Evolutionary conservation across 768 basidiomycete genomes (phyloP).

Genomic region (Rhizopogon roseolus): DNA sequence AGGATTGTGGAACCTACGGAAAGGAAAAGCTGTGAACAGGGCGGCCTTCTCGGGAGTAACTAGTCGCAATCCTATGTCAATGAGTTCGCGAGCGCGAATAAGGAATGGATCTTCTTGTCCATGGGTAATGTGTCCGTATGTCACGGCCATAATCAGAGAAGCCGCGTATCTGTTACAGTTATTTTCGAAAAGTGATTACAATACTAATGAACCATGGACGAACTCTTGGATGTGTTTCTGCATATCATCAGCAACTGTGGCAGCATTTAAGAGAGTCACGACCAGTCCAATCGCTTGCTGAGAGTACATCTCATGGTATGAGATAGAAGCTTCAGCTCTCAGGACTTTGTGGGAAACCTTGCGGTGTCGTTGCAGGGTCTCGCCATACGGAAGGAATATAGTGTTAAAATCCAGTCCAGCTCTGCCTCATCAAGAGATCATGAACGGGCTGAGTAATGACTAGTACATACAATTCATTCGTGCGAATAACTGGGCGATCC

Average conservation of each 20-base stretch:
- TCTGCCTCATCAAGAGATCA: neutral
- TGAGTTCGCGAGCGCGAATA: no score
- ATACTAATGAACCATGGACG: no score
- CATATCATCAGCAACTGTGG: neutral
- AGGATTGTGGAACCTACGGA: neutral
- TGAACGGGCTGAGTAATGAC: neutral
- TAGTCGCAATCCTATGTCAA: no score
- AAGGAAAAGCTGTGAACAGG: neutral
- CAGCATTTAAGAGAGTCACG: neutral
- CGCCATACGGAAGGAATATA: constrained; percentile 10
- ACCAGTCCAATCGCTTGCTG: neutral
- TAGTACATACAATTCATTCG: neutral
- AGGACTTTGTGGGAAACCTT: no score
- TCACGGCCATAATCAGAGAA: no score
- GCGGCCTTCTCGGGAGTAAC: neutral
- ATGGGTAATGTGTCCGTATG: no score
- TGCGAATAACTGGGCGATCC: no score
- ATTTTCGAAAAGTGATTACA: no score
- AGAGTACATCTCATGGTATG: constrained; percentile 2
- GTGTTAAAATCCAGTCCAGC: constrained; percentile 8
- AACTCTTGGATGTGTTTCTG: no score
- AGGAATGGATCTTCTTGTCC: no score
- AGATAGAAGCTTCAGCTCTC: neutral
- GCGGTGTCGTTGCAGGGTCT: constrained; percentile 8
- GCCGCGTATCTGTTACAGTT: no score